These are phyloP conservation scores for Hypholoma fasciculare DNA, from an alignment of 768 basidiomycete species.

Conservation along the genomic window DNA sequence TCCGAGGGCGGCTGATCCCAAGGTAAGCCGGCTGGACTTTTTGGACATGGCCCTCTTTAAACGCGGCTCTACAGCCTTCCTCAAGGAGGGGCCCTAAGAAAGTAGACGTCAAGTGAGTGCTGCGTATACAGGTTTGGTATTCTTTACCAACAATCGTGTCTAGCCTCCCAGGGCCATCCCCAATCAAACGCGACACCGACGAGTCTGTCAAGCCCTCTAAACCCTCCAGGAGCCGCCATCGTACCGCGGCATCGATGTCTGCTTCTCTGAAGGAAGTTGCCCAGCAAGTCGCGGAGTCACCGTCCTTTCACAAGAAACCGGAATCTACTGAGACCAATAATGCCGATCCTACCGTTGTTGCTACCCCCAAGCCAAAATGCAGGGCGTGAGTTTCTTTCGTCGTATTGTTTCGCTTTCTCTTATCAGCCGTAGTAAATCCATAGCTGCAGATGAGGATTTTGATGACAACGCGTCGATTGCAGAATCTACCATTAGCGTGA, in stretches of 20 bases:
- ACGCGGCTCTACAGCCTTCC: slow-evolving; percentile 15
- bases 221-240: slow-evolving; percentile 26
- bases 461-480: slow-evolving; percentile 55
- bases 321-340: neutral
- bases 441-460: slow-evolving; percentile 36
- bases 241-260: slow-evolving; percentile 26
- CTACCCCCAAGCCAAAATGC: slow-evolving; percentile 21
- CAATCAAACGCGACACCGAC: slow-evolving; percentile 22
- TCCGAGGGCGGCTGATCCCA: slow-evolving; percentile 8
- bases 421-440: slow-evolving; percentile 18
- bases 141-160: slow-evolving; percentile 5
- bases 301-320: neutral
- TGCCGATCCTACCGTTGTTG: slow-evolving; percentile 9
- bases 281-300: slow-evolving; percentile 17
- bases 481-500: slow-evolving; percentile 46
- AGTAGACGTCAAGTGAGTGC: slow-evolving; percentile 23
- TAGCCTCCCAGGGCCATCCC: slow-evolving; percentile 29
- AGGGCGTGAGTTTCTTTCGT: slow-evolving; percentile 22
- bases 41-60: slow-evolving; percentile 1
- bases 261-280: slow-evolving; percentile 27
- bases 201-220: slow-evolving; percentile 16
- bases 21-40: slow-evolving; percentile 13
- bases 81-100: slow-evolving; percentile 22
- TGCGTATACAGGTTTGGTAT: neutral
- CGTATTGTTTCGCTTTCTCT: neutral